Base-by-base conservation (phyloP, 2,329 filamentous ascomycete species). In the Phyllosticta citriasiana region DNA sequence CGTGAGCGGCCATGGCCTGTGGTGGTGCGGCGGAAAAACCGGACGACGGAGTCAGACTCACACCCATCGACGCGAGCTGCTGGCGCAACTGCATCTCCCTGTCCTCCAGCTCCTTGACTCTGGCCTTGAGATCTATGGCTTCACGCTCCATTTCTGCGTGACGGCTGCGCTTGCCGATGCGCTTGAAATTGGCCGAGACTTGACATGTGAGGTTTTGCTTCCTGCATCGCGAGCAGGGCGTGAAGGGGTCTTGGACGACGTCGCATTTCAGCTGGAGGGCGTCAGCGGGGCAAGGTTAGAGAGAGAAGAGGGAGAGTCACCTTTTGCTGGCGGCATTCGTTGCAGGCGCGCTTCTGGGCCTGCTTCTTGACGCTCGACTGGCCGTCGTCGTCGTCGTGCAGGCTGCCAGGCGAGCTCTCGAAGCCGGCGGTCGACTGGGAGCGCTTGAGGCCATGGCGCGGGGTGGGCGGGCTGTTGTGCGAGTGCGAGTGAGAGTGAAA, bases 121-220 rank as follows among this genome's bases (percentile, higher is more conserved):
- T 53, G 10, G 56, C 19, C 79, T 83, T 73, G 65, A 77, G 69
- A 53, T 72, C 66, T 62, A 89, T 87, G 69, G 92, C 89, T 73
- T 92, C 88, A 75, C 86, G 88, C 71, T 91, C 88, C 88, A 92
- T 92, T 75, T 92, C 89, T 68, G 88, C 88, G 74, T 93, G 88
- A 72, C 89, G 88, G 65, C 85, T 88, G 52, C 89, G 83, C 78
- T 94, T 94, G 65, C 89, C 88, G 19, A 92, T 80, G 67, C 89
- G 86, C 80, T 91, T 92, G 77, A 93, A 93, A 74, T 91, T 91
- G 69, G 88, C 89, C 73, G 93, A 88, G 73, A 94, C 93, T 73
- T 90, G 89, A 80, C 89, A 94, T 64, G 87, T 84, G 64, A 93
- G 85, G 74, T 88, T 89, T 70, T 92, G 83, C 68, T 90, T 88